Evolutionary conservation across 352 stramenopile genomes (phyloP), one percentile per base, ranked within the genome.

Genomic region (Poterioochromonas sp.): DNA sequence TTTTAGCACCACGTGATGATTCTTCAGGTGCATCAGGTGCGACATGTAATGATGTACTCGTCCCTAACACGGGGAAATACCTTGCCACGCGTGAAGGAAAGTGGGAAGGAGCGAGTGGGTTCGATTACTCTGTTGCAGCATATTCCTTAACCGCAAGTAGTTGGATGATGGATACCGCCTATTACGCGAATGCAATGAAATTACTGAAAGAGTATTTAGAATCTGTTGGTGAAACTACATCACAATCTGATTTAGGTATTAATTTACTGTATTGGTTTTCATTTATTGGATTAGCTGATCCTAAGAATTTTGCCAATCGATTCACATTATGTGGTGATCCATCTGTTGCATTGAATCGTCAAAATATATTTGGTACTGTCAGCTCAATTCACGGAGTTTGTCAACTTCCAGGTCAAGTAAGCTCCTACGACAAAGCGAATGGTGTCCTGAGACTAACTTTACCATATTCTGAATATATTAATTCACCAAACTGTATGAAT

Each of bases 201-300:
- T 29, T 12, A 29, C n/a, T 65, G 11, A 15, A 11, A 39, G 54
- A 22, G 11, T 29, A 15, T 32, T 65, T 65, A 39, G 8, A 29
- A 39, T 32, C 26, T 5, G 26, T 39, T 32, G 54, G 54, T 12
- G 26, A 65, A 29, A 15, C 26, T 15, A 35, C 54, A 32, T 29
- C 26, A 12, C 5, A 5, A 22, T 22, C 5, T 12, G 34, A 65
- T 39, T 22, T 65, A 5, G n/a, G 54, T 11, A 5, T 65, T 39
- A 65, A 65, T 32, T 22, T 65, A 32, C 34, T 65, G 8, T 65
- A 65, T 65, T 65, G 54, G 54, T 29, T 32, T 32, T 65, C 54
- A 39, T 65, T 65, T 65, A 32, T 39, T 39, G 47, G 15, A 58
- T 26, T 26, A 58, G 15, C 47, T 26, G 47, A 58, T 26, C 47